Evolutionary conservation across 768 basidiomycete species (phyloP).

Genomic region (Leucocoprinus leucothites): DNA sequence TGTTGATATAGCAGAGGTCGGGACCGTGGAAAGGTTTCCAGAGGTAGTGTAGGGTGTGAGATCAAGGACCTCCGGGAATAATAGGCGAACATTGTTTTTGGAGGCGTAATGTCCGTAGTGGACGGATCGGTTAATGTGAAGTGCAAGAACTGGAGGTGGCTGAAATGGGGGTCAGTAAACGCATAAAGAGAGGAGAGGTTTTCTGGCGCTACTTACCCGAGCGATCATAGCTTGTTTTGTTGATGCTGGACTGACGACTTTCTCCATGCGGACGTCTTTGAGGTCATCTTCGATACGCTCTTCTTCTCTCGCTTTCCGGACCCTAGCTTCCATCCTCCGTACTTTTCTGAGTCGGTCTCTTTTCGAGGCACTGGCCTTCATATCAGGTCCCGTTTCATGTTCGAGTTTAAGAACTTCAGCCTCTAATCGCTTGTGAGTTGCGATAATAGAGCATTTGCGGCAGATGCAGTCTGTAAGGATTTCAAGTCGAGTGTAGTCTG

Average conservation of each 20-base stretch:
- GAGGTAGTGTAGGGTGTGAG: constrained; percentile 86
- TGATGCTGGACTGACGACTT: constrained; percentile 67
- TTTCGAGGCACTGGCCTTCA: constrained; percentile 60
- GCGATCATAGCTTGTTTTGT: constrained; percentile 94
- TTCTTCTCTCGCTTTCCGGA: constrained; percentile 65
- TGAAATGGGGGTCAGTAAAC: constrained; percentile 24
- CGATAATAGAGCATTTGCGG: constrained; percentile 82
- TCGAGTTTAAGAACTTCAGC: constrained; percentile 61
- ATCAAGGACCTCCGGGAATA: constrained; percentile 87
- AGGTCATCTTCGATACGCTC: constrained; percentile 82
- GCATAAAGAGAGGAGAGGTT: constrained; percentile 3
- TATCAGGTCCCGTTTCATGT: constrained; percentile 33
- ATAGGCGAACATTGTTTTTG: constrained; percentile 81
- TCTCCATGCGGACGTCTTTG: constrained; percentile 77
- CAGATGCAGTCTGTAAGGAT: constrained; percentile 90
- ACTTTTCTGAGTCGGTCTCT: constrained; percentile 76
- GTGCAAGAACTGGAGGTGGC: constrained; percentile 82
- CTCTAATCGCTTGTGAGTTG: constrained; percentile 65
- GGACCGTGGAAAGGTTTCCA: constrained; percentile 67
- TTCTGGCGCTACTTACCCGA: constrained; percentile 50
- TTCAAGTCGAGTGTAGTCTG: constrained; percentile 88
- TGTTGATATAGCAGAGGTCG: constrained; percentile 68
- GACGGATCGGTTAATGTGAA: constrained; percentile 91
- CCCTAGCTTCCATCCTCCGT: constrained; percentile 55
- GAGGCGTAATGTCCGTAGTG: constrained; percentile 72